Percentiles rank a stretch among this genome's conserved stretches.
phyloP scores from a whole-genome alignment of 306 rosid genomes.

The Morella rubra region DNA sequence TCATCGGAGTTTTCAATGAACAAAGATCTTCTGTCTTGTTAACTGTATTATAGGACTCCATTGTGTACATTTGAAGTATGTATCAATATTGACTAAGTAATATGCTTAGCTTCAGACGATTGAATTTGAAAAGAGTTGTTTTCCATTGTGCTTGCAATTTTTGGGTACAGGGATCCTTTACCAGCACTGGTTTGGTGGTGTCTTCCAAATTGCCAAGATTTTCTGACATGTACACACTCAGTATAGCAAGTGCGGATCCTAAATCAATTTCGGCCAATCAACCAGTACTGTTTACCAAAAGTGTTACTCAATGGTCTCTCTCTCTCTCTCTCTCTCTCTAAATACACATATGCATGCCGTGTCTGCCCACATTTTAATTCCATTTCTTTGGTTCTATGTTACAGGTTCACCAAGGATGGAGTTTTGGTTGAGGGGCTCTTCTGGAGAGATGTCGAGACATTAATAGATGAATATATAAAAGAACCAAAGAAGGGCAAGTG shows the following conservation, averaged over 20 bases:
- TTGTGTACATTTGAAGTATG: neutral
- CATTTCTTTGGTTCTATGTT: conserved; percentile 11
- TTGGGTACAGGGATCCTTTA: conserved; percentile 45
- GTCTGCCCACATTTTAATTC: too few species aligned
- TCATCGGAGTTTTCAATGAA: conserved; percentile 1
- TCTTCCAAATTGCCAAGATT: conserved; percentile 63
- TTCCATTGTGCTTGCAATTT: conserved; percentile 2
- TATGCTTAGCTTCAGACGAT: neutral
- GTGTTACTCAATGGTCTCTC: conserved; percentile 56
- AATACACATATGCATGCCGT: neutral
- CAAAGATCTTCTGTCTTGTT: neutral
- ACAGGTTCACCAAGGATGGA: conserved; percentile 63
- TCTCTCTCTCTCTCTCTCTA: conserved; percentile 35
- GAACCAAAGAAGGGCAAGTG: conserved; percentile 55
- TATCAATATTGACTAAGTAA: neutral
- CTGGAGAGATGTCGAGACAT: conserved; percentile 55
- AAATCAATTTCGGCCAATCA: conserved; percentile 55
- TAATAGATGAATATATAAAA: conserved; percentile 37
- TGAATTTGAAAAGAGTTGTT: neutral
- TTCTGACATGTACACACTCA: conserved; percentile 57
- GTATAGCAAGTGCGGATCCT: conserved; percentile 52
- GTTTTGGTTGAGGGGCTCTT: conserved; percentile 55
- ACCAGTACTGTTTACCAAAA: conserved; percentile 44
- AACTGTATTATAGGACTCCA: neutral
- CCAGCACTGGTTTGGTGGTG: conserved; percentile 55